Evolutionary conservation across 2,329 filamentous ascomycete species (phyloP).

Genomic region (Fusarium sp.): DNA sequence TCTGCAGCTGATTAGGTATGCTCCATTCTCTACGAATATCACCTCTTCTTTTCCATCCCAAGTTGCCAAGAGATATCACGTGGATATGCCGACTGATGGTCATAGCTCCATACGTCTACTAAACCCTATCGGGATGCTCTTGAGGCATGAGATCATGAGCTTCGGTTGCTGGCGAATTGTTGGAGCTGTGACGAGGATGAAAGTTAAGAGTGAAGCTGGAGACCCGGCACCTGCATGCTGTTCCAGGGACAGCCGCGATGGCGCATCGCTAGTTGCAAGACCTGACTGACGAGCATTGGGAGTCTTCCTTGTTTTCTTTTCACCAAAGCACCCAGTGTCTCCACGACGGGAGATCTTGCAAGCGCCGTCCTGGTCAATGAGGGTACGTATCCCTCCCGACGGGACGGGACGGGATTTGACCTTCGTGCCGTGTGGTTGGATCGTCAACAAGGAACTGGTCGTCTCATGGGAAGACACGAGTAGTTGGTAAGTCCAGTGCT

Average conservation of each 20-base stretch:
- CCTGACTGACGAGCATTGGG: background rate
- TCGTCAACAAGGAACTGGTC: background rate
- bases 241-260: conserved; percentile 26
- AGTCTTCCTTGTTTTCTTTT: background rate
- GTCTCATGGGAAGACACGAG: background rate
- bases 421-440: background rate
- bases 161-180: conserved; percentile 18
- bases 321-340: background rate
- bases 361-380: background rate
- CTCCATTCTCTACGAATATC: conserved; percentile 10
- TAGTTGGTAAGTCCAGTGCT: background rate
- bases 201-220: conserved; percentile 21
- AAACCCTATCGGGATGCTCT: conserved; percentile 42
- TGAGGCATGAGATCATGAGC: conserved; percentile 20
- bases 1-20: background rate
- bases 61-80: conserved; percentile 42
- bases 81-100: conserved; percentile 35
- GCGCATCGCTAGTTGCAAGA: conserved; percentile 33
- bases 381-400: conserved; percentile 31
- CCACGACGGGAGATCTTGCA: conserved; percentile 18
- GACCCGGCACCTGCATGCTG: conserved; percentile 39
- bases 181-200: conserved; percentile 11
- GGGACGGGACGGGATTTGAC: conserved; percentile 20
- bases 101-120: conserved; percentile 45
- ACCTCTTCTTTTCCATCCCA: conserved; percentile 5